phyloP scores from a whole-genome alignment of 2,329 filamentous ascomycete genomes.

The Corynespora cassiicola region DNA sequence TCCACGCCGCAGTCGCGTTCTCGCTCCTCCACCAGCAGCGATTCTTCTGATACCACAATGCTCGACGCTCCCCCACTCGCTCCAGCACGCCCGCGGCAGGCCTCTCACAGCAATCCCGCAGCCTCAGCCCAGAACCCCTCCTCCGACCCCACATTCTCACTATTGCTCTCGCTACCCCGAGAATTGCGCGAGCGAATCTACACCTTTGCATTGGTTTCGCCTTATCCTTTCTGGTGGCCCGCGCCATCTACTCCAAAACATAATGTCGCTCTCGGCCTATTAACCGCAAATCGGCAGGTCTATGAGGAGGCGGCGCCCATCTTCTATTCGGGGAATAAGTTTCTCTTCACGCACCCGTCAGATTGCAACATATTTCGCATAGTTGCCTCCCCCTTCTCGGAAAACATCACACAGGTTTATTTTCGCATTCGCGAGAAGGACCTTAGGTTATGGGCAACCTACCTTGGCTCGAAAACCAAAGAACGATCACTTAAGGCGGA shows the following conservation, averaged over 20 bases:
- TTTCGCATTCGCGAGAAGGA: constrained; percentile 46
- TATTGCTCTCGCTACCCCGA: constrained; percentile 42
- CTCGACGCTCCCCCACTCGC: constrained; percentile 34
- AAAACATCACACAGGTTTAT: constrained; percentile 36
- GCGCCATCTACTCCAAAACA: constrained; percentile 21
- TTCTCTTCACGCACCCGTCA: constrained; percentile 47
- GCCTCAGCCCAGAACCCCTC: constrained; percentile 12
- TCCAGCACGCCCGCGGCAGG: constrained; percentile 35
- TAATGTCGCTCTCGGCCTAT: constrained; percentile 31
- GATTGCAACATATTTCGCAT: constrained; percentile 50
- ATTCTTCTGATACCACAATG: constrained; percentile 41
- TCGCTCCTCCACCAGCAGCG: constrained; percentile 38
- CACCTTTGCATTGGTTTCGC: constrained; percentile 35
- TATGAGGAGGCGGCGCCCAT: constrained; percentile 40
- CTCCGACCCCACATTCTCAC: constrained; percentile 34
- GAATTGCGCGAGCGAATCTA: constrained; percentile 47
- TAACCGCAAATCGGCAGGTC: constrained; percentile 35
- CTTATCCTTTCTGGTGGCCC: constrained; percentile 43
- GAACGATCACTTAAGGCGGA: constrained; percentile 40
- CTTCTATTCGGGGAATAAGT: constrained; percentile 45
- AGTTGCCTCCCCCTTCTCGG: constrained; percentile 33
- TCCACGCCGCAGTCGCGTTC: constrained; percentile 36
- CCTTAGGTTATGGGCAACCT: constrained; percentile 43
- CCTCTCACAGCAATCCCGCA: constrained; percentile 21
- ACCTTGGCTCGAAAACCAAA: constrained; percentile 37